phyloP scores from a whole-genome alignment of 1,139 yeast species.

The Yamadazyma epiphylla region DNA sequence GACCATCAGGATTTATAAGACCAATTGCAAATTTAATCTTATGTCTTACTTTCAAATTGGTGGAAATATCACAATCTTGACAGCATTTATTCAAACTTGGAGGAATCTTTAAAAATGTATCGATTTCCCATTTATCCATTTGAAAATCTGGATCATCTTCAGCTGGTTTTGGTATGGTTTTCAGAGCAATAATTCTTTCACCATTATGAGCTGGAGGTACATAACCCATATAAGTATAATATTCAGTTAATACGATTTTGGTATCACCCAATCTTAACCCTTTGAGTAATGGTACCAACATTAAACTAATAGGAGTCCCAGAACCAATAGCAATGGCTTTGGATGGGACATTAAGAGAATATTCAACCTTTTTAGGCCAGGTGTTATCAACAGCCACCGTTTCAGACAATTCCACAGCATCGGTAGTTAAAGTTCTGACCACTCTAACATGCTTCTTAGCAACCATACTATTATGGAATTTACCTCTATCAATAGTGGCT shows the following conservation, averaged over 20 bases:
- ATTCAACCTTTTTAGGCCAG: constrained; percentile 95
- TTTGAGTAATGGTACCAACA: constrained; percentile 75
- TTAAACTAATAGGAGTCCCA: constrained; percentile 62
- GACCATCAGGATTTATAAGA: constrained; percentile 69
- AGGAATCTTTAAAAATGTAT: constrained; percentile 60
- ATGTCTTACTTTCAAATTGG: constrained; percentile 64
- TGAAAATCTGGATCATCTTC: constrained; percentile 40
- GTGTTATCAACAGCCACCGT: constrained; percentile 93
- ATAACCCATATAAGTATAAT: constrained; percentile 59
- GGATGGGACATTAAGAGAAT: constrained; percentile 80
- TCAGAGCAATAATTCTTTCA: constrained; percentile 53
- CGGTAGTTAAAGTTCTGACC: constrained; percentile 85
- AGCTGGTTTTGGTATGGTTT: constrained; percentile 27
- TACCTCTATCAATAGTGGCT: constrained; percentile 80
- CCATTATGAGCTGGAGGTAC: constrained; percentile 51
- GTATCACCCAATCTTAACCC: constrained; percentile 76
- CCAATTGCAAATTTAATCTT: constrained; percentile 65
- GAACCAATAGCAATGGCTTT: constrained; percentile 92
- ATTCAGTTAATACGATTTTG: constrained; percentile 64
- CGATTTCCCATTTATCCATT: constrained; percentile 77
- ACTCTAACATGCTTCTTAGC: constrained; percentile 75
- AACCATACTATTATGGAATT: constrained; percentile 62
- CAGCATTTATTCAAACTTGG: constrained; percentile 69
- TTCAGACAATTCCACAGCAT: constrained; percentile 83
- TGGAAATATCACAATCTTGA: constrained; percentile 74